Evolutionary conservation across 2,329 filamentous ascomycete genomes (phyloP).

Genomic region (Fusarium annulatum): DNA sequence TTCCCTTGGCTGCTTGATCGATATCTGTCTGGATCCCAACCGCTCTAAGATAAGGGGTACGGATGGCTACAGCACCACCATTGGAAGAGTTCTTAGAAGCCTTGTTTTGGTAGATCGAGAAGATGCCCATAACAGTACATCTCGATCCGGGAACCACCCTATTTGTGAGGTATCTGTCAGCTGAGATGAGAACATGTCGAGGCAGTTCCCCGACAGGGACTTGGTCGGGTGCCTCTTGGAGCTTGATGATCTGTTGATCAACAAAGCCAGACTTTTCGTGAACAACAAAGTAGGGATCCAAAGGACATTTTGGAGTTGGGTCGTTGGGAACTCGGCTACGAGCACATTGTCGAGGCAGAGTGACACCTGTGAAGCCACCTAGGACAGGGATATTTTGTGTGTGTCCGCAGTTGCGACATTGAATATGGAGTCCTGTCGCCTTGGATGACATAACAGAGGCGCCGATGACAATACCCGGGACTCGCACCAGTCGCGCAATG

Average conservation of each 20-base stretch:
- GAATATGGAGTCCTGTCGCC: conserved; percentile 84
- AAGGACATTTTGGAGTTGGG: conserved; percentile 78
- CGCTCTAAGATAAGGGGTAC: conserved; percentile 92
- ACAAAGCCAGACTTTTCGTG: conserved; percentile 96
- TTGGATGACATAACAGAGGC: conserved; percentile 97
- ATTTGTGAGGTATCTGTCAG: conserved; percentile 96
- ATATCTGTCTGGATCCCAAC: conserved; percentile 92
- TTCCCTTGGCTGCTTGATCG: conserved; percentile 88
- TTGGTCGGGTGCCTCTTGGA: conserved; percentile 97
- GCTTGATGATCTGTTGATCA: conserved; percentile 97
- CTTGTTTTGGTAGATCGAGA: conserved; percentile 97
- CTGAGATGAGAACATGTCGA: conserved; percentile 92
- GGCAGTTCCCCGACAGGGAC: conserved; percentile 97
- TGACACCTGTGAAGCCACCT: conserved; percentile 88
- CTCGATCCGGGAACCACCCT: conserved; percentile 93
- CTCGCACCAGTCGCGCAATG: conserved; percentile 93
- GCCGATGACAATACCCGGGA: conserved; percentile 97
- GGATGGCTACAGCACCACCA: conserved; percentile 88
- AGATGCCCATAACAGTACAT: conserved; percentile 96
- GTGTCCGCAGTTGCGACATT: conserved; percentile 88
- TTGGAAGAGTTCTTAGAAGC: conserved; percentile 79
- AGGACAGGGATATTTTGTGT: conserved; percentile 76
- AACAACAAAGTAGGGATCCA: conserved; percentile 95
- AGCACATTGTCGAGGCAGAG: conserved; percentile 82
- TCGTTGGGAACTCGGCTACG: conserved; percentile 74